Base-by-base conservation (phyloP, 164 flowering plant genomes). In the Vitis rupestris region DNA sequence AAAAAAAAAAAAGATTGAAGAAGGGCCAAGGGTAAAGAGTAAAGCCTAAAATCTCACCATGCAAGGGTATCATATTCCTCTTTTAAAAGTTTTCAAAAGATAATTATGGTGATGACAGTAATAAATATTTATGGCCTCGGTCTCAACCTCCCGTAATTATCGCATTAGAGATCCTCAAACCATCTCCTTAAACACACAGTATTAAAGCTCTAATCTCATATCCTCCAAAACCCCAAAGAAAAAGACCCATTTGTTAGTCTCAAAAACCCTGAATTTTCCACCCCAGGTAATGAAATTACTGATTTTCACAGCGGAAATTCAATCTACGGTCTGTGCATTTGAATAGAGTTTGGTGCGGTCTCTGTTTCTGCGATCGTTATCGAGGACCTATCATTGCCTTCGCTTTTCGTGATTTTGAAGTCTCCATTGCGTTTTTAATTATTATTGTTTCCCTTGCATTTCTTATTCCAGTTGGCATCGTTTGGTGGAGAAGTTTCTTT, bases 341-440 rank as follows among this genome's bases (percentile, higher is more conserved):
- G 31, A 50, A 37, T 37, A 37, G 23, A 2, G 74, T 70, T 73
- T 63, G 68, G 72, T 76, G 54, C 55, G 76, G 23, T n/a, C 47
- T 68, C 59, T 51, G 67, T 48, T 63, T 47, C 30, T 11, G 30
- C 50, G 66, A 62, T 64, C 29, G 79, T 64, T 72, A 65, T 65
- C 44, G 65, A 64, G 76, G 67, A 61, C 70, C 74, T 70, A 65
- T 79, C 76, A 72, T 55, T 12, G 12, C 31, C 4, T 27, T 44
- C 9, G 47, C 66, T 60, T 81, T 70, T 23, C 83, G 64, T 78
- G 67, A 64, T 4, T 61, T 67, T 65, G 61, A 81, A 77, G 83
- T 57, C 44, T 70, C 37, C 49, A 0, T 37, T 6, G 4, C 9
- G 10, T 3, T 50, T 16, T 47, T 37, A 11, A 19, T 63, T 63